Percentiles rank a stretch among this genome's conserved stretches.
These are phyloP conservation scores for Agarophyton chilense DNA, from an alignment of 23 red algal species.

Conservation along the genomic window DNA sequence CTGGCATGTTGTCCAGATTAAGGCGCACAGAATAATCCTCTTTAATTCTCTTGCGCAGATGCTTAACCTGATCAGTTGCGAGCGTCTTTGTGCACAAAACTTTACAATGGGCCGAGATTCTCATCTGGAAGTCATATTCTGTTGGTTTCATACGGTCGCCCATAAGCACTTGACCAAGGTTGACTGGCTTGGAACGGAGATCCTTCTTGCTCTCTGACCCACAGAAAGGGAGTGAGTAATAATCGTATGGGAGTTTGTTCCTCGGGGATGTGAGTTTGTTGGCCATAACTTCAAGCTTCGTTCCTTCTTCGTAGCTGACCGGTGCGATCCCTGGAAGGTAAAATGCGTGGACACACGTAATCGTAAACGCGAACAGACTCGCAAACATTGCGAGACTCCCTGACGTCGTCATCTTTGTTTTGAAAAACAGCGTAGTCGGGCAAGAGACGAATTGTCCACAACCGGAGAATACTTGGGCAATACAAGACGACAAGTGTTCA, in stretches of 20 bases:
- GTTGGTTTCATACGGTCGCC: slow-evolving; percentile 92
- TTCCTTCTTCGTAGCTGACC: slow-evolving; percentile 76
- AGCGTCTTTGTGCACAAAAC: slow-evolving; percentile 82
- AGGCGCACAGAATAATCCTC: slow-evolving; percentile 89
- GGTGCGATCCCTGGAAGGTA: slow-evolving; percentile 96
- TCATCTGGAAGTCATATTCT: slow-evolving; percentile 85
- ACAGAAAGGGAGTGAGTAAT: slow-evolving; percentile 95
- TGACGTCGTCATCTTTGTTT: background rate
- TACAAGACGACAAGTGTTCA: background rate
- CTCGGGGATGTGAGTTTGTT: slow-evolving; percentile 84
- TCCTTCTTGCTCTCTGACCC: slow-evolving; percentile 60
- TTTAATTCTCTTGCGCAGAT: slow-evolving; percentile 65
- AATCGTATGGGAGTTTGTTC: slow-evolving; percentile 87
- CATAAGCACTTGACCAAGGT: slow-evolving; percentile 90
- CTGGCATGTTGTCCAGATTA: slow-evolving; percentile 99
- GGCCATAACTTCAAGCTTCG: slow-evolving; percentile 71
- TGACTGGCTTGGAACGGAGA: slow-evolving; percentile 71
- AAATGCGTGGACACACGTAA: slow-evolving; percentile 18
- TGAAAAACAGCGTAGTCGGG: background rate
- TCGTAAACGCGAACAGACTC: background rate
- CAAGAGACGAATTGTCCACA: background rate
- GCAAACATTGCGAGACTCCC: background rate
- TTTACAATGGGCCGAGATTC: slow-evolving; percentile 64
- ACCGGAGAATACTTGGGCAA: background rate
- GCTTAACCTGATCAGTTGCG: background rate